These are phyloP conservation scores for Arachnomyces sp. DNA, from an alignment of 2,329 filamentous ascomycete species.

Conservation along the genomic window DNA sequence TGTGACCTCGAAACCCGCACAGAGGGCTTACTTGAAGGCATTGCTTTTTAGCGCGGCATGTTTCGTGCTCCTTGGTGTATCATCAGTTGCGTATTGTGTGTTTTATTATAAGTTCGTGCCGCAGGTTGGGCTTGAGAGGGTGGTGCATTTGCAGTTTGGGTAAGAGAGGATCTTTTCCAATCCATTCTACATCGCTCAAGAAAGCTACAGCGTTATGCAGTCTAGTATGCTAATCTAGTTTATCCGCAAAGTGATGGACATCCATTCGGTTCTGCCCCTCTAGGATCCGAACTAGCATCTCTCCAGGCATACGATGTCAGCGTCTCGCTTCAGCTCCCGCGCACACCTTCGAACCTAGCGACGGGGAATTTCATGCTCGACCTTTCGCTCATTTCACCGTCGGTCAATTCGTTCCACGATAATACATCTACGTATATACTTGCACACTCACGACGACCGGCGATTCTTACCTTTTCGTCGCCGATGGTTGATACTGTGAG, in stretches of 20 bases:
- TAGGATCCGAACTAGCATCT: constrained; percentile 52
- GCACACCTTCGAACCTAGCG: constrained; percentile 65
- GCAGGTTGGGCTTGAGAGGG: constrained; percentile 53
- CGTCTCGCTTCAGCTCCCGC: constrained; percentile 67
- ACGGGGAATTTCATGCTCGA: constrained; percentile 94
- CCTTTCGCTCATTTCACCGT: constrained; percentile 56
- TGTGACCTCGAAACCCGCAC: constrained; percentile 54
- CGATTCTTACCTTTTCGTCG: constrained; percentile 72
- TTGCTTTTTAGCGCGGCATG: constrained; percentile 48
- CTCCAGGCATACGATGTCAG: constrained; percentile 79
- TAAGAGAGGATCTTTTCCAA: constrained; percentile 26
- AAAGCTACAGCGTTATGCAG: background rate
- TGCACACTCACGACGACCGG: constrained; percentile 62
- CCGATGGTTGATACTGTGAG: constrained; percentile 57
- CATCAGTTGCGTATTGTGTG: constrained; percentile 54
- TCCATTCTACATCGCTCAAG: background rate
- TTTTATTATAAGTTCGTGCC: constrained; percentile 66
- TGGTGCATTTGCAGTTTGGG: constrained; percentile 61
- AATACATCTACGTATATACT: constrained; percentile 39
- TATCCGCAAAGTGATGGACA: constrained; percentile 29
- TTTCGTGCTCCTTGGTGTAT: constrained; percentile 49
- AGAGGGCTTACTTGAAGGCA: constrained; percentile 57
- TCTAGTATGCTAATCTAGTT: constrained; percentile 4
- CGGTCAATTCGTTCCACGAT: constrained; percentile 18
- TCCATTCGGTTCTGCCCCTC: constrained; percentile 47